A percentile compares a stretch with the other conserved stretches of the same genome.
Evolutionary conservation across 2,329 filamentous ascomycete species (phyloP).

Genomic region (Lasiodiplodia hormozganensis): DNA sequence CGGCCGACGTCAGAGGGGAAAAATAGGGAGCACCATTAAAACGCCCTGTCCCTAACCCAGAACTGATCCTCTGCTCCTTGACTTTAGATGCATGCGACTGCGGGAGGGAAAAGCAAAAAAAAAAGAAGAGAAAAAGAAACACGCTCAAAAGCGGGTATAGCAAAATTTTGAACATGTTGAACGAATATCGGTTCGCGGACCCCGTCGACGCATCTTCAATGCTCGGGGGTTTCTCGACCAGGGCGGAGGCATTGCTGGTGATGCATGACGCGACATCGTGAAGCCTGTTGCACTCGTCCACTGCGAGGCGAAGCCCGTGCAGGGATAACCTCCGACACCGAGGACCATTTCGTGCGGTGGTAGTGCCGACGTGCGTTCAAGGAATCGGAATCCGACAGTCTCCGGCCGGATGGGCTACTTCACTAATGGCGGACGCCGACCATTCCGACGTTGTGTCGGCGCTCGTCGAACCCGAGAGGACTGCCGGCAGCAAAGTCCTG

Average conservation of each 20-base stretch:
- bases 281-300: not conserved
- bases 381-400: not conserved
- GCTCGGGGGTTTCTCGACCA: conserved; percentile 18
- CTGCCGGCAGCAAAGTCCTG: conserved; percentile 31
- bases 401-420: not conserved
- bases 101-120: not conserved
- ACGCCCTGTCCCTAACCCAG: conserved; percentile 17
- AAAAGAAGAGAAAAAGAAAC: conserved; percentile 12
- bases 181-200: conserved; percentile 23
- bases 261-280: conserved; percentile 1
- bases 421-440: conserved; percentile 28
- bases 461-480: conserved; percentile 30
- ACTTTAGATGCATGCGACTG: conserved; percentile 28
- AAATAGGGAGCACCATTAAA: conserved; percentile 11
- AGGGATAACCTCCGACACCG: not conserved
- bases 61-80: conserved; percentile 21
- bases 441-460: conserved; percentile 30
- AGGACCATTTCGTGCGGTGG: not conserved
- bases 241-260: not conserved
- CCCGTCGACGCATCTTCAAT: conserved; percentile 26
- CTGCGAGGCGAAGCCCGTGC: not conserved
- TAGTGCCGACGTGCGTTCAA: conserved; percentile 2
- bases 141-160: conserved; percentile 30
- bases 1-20: conserved; percentile 3
- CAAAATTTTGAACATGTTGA: conserved; percentile 27